phyloP scores from a whole-genome alignment of 768 basidiomycete genomes.

The Amyloporia xantha region DNA sequence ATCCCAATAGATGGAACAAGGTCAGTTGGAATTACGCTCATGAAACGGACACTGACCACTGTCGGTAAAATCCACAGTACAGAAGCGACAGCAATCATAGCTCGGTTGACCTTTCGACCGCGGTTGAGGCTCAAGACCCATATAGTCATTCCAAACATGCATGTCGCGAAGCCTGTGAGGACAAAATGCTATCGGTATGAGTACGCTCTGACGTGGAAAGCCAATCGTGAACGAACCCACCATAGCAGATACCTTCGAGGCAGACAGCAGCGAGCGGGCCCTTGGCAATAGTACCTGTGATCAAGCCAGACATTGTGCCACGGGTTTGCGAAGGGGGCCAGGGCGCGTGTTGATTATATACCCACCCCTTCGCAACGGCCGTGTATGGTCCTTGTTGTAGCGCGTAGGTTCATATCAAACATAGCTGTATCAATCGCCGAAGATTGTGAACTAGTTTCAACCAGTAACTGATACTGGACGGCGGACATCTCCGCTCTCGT shows the following conservation, averaged over 20 bases:
- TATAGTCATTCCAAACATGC: slow-evolving; percentile 2
- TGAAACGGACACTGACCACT: not conserved
- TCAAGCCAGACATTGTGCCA: not conserved
- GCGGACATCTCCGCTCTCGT: too few species aligned
- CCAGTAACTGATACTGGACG: too few species aligned
- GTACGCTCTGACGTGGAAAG: not conserved
- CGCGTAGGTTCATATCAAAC: too few species aligned
- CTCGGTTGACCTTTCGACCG: not conserved
- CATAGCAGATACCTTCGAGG: not conserved
- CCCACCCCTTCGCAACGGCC: too few species aligned
- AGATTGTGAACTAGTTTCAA: too few species aligned
- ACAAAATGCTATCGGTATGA: not conserved
- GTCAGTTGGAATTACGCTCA: not conserved
- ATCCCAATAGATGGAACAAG: not conserved
- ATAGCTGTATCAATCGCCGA: too few species aligned
- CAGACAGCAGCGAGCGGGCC: not conserved
- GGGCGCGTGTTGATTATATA: too few species aligned
- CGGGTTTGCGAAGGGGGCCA: not conserved
- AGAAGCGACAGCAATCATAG: not conserved
- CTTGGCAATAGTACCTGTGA: not conserved
- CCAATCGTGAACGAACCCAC: not conserved
- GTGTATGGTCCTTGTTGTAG: too few species aligned
- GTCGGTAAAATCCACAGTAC: not conserved
- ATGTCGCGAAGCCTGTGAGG: not conserved
- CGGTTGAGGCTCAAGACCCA: not conserved